Conservation (phyloP, 2,329 filamentous ascomycete genomes). For the Talaromyces sp. region DNA sequence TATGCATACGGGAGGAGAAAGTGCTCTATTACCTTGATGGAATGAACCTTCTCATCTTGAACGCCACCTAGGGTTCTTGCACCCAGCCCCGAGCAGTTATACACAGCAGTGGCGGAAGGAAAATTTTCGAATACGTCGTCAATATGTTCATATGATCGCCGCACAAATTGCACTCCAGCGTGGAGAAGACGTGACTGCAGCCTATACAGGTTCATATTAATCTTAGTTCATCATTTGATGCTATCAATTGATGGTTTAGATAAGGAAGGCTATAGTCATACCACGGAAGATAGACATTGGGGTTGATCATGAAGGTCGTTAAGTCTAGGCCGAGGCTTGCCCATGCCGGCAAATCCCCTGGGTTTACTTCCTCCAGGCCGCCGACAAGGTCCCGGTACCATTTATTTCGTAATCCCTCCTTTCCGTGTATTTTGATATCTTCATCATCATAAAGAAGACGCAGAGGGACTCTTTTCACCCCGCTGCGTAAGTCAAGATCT, state of each 20-base stretch:
- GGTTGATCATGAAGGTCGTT: slow-evolving; percentile 4
- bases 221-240: background rate
- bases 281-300: slow-evolving; percentile 1
- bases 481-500: background rate
- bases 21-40: background rate
- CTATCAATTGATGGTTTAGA: no score
- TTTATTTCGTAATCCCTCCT: background rate
- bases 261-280: background rate
- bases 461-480: background rate
- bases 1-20: background rate
- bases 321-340: background rate
- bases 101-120: background rate
- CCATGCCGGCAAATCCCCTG: background rate
- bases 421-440: background rate
- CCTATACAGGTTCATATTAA: background rate
- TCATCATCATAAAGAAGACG: background rate
- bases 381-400: slow-evolving; percentile 4
- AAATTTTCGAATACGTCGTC: background rate
- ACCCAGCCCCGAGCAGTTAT: slow-evolving; percentile 2
- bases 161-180: background rate
- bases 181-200: background rate
- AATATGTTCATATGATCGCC: slow-evolving; percentile 1
- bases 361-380: background rate
- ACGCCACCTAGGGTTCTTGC: background rate
- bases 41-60: background rate